phyloP scores from a whole-genome alignment of 2,329 filamentous ascomycete species.

The Diplodia sapinea region DNA sequence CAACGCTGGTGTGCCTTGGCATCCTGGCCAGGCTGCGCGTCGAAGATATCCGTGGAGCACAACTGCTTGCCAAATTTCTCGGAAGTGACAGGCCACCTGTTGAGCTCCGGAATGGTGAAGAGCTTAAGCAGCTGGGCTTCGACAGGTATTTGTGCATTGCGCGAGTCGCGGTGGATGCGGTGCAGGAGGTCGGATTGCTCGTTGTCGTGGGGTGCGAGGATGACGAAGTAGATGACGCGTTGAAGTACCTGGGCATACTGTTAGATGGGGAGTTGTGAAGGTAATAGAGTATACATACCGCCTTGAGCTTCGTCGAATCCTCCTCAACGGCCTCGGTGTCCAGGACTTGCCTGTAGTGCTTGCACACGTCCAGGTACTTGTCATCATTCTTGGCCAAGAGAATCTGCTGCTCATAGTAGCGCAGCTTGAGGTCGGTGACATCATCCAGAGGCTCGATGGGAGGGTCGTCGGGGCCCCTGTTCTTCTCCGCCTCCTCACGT shows the following conservation, averaged over 20 bases:
- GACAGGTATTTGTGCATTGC: conserved; percentile 76
- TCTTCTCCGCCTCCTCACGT: conserved; percentile 81
- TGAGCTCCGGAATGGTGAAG: conserved; percentile 94
- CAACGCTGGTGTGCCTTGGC: conserved; percentile 84
- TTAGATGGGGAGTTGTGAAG: conserved; percentile 32
- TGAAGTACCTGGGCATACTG: conserved; percentile 71
- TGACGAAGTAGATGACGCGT: conserved; percentile 96
- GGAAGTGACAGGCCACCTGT: conserved; percentile 96
- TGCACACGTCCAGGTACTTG: conserved; percentile 97
- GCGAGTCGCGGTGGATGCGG: conserved; percentile 83
- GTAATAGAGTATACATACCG: conserved; percentile 59
- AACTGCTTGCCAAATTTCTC: conserved; percentile 88
- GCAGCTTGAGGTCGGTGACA: conserved; percentile 93
- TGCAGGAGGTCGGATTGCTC: conserved; percentile 97
- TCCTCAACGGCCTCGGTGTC: conserved; percentile 96
- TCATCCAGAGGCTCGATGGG: conserved; percentile 81
- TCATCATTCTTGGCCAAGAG: conserved; percentile 93
- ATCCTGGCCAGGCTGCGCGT: conserved; percentile 69
- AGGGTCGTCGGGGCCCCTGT: conserved; percentile 75
- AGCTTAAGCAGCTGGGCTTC: conserved; percentile 89
- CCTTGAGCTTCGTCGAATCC: conserved; percentile 81
- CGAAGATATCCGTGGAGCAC: conserved; percentile 88
- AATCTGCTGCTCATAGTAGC: conserved; percentile 97
- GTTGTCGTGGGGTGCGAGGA: conserved; percentile 96
- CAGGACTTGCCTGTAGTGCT: conserved; percentile 94